These are phyloP conservation scores for Wickerhamomyces mucosus DNA, from an alignment of 805 yeast species.

Conservation along the genomic window DNA sequence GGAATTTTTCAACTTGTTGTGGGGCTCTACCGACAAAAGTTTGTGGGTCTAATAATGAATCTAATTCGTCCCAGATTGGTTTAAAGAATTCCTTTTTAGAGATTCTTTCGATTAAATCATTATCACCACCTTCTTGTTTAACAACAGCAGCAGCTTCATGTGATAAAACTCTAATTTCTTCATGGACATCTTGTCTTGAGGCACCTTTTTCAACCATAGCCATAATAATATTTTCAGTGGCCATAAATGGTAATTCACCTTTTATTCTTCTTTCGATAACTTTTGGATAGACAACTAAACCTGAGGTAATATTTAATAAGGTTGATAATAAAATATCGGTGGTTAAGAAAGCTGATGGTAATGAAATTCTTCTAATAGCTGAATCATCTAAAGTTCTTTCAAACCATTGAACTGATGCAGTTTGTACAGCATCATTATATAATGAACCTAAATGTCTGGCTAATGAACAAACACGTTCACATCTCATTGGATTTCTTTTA, in stretches of 20 bases:
- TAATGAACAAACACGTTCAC: conserved; percentile 97
- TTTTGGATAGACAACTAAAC: conserved; percentile 96
- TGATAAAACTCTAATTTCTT: conserved; percentile 90
- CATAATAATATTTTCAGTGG: conserved; percentile 98
- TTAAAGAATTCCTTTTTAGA: conserved; percentile 68
- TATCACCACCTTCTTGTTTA: conserved; percentile 97
- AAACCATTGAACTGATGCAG: conserved; percentile 98
- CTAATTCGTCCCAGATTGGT: conserved; percentile 85
- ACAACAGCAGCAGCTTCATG: conserved; percentile 97
- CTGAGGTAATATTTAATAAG: conserved; percentile 83
- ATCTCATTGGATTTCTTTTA: conserved; percentile 99
- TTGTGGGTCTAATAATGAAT: conserved; percentile 72
- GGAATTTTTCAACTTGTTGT: conserved; percentile 91
- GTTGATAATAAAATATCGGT: conserved; percentile 91
- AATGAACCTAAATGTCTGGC: conserved; percentile 91
- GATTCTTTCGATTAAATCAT: conserved; percentile 87
- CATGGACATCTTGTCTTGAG: conserved; percentile 97
- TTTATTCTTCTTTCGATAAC: conserved; percentile 94
- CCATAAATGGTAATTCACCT: conserved; percentile 98
- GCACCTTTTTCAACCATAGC: conserved; percentile 99
- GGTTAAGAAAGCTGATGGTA: conserved; percentile 94
- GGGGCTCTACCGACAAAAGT: conserved; percentile 99
- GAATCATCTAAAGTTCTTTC: conserved; percentile 98
- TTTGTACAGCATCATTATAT: conserved; percentile 88
- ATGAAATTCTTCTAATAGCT: conserved; percentile 93